These are phyloP conservation scores for Solanum verrucosum DNA, from an alignment of 257 asterid genomes.

Conservation along the genomic window DNA sequence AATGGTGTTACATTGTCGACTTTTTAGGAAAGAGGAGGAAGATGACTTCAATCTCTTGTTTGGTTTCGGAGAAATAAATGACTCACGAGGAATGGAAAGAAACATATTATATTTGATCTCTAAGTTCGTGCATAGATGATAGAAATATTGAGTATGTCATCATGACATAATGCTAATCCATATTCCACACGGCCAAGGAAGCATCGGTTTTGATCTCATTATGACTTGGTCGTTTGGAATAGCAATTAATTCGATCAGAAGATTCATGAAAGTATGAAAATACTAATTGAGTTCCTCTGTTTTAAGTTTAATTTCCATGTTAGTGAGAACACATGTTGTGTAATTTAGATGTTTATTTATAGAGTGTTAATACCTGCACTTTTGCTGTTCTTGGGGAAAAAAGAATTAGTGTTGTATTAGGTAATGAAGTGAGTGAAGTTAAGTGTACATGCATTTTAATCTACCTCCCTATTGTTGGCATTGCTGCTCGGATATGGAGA, in stretches of 20 bases:
- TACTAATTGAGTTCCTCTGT: background rate
- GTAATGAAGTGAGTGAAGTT: background rate
- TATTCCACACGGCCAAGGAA: background rate
- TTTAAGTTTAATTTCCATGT: background rate
- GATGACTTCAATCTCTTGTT: background rate
- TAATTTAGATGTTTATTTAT: background rate
- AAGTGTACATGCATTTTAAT: background rate
- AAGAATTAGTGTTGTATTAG: background rate
- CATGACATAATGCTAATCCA: background rate
- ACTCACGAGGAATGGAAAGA: background rate
- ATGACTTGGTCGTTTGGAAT: background rate
- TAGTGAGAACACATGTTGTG: background rate
- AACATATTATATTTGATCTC: background rate
- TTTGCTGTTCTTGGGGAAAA: background rate
- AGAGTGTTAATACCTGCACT: background rate
- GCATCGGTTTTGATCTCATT: background rate
- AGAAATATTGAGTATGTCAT: background rate
- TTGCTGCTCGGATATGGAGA: background rate
- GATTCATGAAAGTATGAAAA: background rate
- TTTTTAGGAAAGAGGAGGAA: background rate
- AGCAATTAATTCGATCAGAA: background rate
- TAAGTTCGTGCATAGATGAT: background rate
- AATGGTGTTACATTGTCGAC: background rate
- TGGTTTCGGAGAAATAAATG: background rate
- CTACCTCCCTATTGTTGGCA: background rate